Conservation (phyloP, 2,329 filamentous ascomycete genomes). For the Dothiorella sarmentorum region DNA sequence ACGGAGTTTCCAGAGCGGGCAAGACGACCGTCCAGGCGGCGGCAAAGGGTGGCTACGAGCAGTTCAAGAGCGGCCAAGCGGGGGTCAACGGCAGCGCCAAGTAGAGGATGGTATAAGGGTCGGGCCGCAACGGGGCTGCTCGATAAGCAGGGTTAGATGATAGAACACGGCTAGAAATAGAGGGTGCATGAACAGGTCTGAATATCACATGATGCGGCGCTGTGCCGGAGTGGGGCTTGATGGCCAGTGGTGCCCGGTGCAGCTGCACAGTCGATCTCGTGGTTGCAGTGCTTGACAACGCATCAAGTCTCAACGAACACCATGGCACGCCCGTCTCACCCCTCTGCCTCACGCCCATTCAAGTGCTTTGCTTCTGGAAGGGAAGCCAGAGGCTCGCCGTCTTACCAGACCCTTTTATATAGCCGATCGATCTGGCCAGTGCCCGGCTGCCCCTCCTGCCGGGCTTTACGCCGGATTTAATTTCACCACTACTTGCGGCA, state of each 20-base stretch:
- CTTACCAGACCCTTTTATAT: conserved; percentile 5
- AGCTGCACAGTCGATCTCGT: conserved; percentile 11
- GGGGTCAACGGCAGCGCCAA: conserved; percentile 21
- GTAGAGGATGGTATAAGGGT: background rate
- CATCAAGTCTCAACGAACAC: conserved; percentile 9
- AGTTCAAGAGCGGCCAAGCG: conserved; percentile 45
- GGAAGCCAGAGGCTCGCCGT: background rate
- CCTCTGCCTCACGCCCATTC: conserved; percentile 2
- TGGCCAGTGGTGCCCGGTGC: background rate
- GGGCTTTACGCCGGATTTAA: conserved; percentile 6
- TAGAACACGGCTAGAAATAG: conserved; percentile 15
- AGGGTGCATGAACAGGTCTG: background rate
- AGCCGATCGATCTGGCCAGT: conserved; percentile 1
- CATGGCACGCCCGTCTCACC: background rate
- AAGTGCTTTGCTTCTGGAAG: background rate
- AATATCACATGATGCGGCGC: conserved; percentile 14
- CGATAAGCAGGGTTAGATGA: background rate
- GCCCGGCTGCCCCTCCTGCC: background rate
- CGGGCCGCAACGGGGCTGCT: conserved; percentile 2
- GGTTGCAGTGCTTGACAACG: conserved; percentile 7
- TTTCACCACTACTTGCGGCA: background rate
- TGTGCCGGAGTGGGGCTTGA: background rate
- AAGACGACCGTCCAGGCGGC: conserved; percentile 68
- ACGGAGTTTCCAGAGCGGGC: conserved; percentile 51
- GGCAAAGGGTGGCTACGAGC: conserved; percentile 52